phyloP scores from a whole-genome alignment of 495 filamentous ascomycete genomes.

The Penicillium alfredii region DNA sequence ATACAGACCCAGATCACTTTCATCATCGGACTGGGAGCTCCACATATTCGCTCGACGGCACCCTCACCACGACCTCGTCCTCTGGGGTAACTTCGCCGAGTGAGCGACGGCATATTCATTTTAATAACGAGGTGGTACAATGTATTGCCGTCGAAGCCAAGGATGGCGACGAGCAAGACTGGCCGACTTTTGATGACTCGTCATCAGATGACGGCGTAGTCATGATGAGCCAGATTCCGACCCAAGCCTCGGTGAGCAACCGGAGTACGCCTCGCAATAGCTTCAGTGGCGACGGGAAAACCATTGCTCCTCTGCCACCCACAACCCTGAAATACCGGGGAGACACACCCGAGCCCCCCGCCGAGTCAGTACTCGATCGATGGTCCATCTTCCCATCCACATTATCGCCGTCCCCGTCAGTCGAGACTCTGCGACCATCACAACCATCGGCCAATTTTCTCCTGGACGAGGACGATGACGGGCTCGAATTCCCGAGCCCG shows the following conservation, averaged over 20 bases:
- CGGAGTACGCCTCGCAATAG: constrained; percentile 47
- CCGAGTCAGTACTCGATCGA: constrained; percentile 25
- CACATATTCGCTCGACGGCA: constrained; percentile 26
- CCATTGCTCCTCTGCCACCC: constrained; percentile 86
- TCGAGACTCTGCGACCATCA: constrained; percentile 69
- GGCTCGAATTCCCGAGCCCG: constrained; percentile 36
- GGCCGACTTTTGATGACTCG: constrained; percentile 46
- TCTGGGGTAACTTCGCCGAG: constrained; percentile 57
- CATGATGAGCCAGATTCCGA: constrained; percentile 67
- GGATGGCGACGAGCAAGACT: constrained; percentile 58
- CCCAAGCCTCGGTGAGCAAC: constrained; percentile 42
- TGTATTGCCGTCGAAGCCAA: constrained; percentile 91
- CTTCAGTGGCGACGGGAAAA: constrained; percentile 66
- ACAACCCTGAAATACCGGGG: constrained; percentile 87
- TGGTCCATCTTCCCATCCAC: constrained; percentile 34
- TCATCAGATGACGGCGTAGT: constrained; percentile 72
- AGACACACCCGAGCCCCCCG: constrained; percentile 62
- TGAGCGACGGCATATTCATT: constrained; percentile 84
- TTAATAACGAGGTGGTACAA: constrained; percentile 92
- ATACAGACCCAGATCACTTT: constrained; percentile 57
- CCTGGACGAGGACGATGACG: constrained; percentile 60
- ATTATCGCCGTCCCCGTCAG: constrained; percentile 64
- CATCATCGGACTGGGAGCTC: constrained; percentile 37
- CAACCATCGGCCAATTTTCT: constrained; percentile 66
- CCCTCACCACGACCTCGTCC: constrained; percentile 32